phyloP scores from a whole-genome alignment of 2,329 filamentous ascomycete species.

The Exophiala xenobiotica region DNA sequence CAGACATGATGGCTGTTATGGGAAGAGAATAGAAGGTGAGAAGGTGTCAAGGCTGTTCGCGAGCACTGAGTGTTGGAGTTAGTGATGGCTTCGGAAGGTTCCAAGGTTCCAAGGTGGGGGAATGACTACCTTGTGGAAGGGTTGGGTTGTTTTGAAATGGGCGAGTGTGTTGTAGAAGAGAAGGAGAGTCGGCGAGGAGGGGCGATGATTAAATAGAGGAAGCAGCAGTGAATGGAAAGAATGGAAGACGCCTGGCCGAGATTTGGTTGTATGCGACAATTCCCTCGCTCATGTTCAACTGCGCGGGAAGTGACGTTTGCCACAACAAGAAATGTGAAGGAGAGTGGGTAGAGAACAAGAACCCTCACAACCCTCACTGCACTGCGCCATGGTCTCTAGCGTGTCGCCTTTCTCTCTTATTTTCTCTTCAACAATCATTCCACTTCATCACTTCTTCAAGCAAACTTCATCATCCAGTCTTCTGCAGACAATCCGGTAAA shows the following conservation, averaged over 20 bases:
- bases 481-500: too few relatives aligned
- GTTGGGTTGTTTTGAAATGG: background rate
- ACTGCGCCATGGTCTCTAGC: too few relatives aligned
- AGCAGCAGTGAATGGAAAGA: background rate
- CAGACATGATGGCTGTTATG: constrained; percentile 24
- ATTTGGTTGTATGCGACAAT: background rate
- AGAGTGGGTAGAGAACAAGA: background rate
- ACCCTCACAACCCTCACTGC: too few relatives aligned
- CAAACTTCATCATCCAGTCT: too few relatives aligned
- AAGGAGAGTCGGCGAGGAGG: background rate
- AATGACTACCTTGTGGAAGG: background rate
- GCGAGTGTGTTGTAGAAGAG: background rate
- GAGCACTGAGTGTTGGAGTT: background rate
- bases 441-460: background rate
- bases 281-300: background rate
- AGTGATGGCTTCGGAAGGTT: background rate
- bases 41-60: background rate
- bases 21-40: background rate
- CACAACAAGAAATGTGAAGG: background rate
- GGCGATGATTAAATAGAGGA: background rate
- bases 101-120: background rate
- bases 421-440: too few relatives aligned
- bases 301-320: constrained; percentile 5
- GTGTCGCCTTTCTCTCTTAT: too few relatives aligned
- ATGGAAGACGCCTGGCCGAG: background rate